phyloP scores from a whole-genome alignment of 495 filamentous ascomycete genomes.

The Penicillium salamii region DNA sequence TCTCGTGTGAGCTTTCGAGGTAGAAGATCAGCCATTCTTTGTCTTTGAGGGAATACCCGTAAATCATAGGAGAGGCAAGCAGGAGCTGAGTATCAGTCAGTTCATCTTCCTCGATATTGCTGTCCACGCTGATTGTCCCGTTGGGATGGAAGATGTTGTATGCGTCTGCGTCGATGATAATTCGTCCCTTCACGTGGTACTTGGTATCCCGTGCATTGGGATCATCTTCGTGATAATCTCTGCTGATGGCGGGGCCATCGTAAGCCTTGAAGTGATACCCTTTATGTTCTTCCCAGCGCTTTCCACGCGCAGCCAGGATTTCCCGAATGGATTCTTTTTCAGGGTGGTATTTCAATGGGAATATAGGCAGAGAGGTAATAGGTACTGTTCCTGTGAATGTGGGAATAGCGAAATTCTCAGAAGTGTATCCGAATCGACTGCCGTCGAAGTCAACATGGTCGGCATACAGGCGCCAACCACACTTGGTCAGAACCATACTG shows the following conservation, averaged over 20 bases:
- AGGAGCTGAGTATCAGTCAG: conserved; percentile 17
- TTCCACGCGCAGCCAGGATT: conserved; percentile 44
- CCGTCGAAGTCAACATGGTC: conserved; percentile 61
- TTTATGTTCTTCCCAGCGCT: conserved; percentile 49
- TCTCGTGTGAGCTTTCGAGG: conserved; percentile 34
- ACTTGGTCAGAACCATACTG: conserved; percentile 6
- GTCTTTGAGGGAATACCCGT: conserved; percentile 27
- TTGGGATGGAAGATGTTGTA: conserved; percentile 36
- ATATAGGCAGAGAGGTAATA: conserved; percentile 54
- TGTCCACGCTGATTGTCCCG: conserved; percentile 18
- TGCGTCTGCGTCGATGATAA: conserved; percentile 53
- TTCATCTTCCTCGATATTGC: neutral
- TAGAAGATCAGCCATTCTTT: conserved; percentile 45
- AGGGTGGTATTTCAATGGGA: conserved; percentile 56
- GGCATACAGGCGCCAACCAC: conserved; percentile 23
- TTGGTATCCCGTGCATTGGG: conserved; percentile 9
- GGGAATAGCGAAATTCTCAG: conserved; percentile 40
- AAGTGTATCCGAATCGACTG: conserved; percentile 50
- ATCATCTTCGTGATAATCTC: neutral
- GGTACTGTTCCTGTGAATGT: conserved; percentile 54
- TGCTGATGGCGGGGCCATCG: conserved; percentile 44
- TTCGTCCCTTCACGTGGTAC: conserved; percentile 50
- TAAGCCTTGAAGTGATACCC: conserved; percentile 64
- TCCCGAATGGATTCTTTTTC: conserved; percentile 24
- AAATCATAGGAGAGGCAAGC: conserved; percentile 16